These are phyloP conservation scores for Gossypium arboreum DNA, from an alignment of 345 rosid species.

Conservation along the genomic window DNA sequence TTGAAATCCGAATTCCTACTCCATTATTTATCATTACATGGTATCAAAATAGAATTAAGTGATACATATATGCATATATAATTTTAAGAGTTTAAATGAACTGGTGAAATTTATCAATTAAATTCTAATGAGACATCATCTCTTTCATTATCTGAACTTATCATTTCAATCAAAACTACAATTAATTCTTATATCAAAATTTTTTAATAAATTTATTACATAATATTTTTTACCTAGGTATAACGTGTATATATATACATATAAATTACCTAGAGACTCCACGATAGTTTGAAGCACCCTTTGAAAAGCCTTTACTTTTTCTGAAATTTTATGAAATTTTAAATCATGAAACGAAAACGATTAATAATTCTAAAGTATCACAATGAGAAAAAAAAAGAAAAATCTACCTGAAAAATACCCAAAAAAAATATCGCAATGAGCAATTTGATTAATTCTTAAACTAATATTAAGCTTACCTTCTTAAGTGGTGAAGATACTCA, in stretches of 20 bases:
- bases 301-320: slow-evolving; percentile 17
- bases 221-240: too few relatives aligned
- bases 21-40: neutral
- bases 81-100: too few relatives aligned
- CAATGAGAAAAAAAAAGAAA: too few relatives aligned
- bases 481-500: slow-evolving; percentile 8
- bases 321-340: slow-evolving; percentile 12
- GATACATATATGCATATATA: too few relatives aligned
- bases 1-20: slow-evolving; percentile 7
- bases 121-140: too few relatives aligned
- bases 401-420: too few relatives aligned
- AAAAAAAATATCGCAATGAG: neutral
- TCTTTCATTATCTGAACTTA: too few relatives aligned
- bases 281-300: slow-evolving; percentile 14
- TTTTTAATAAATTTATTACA: too few relatives aligned
- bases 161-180: too few relatives aligned
- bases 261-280: slow-evolving; percentile 19
- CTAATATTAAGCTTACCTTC: slow-evolving; percentile 11
- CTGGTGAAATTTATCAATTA: too few relatives aligned
- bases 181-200: too few relatives aligned
- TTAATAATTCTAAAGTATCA: neutral
- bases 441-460: neutral
- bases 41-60: neutral
- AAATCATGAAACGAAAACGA: neutral
- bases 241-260: too few relatives aligned